Base-by-base conservation (phyloP, 2,329 filamentous ascomycete species). In the Blastomyces parvus region DNA sequence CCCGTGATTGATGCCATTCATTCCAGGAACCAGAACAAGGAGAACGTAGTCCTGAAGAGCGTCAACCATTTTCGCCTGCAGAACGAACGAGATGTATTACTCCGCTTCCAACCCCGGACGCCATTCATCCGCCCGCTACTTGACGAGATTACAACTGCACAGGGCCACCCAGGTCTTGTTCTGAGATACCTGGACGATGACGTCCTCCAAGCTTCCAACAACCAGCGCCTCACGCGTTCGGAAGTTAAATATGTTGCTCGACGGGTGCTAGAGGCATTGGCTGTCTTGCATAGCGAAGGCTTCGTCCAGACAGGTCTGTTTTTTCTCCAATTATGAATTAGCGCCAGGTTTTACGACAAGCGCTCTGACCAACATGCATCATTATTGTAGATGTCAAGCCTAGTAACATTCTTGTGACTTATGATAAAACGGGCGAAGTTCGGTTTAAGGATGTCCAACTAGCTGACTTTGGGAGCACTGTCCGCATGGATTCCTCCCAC, bases 251-350 rank as follows among this genome's bases (percentile, higher is more conserved):
- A 67, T 61, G 62, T 70, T 58, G 58, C 63, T 17, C 67, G 62
- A 56, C 63, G 48, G 38, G 62, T 68, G 14, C 64, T 67, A 25
- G 56, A 67, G 46, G 64, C 64, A 7, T 61, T 67, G 4, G 53
- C 36, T 22, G 55, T 63, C 2, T 57, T 70, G 13, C 68, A 69
- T 62, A 52, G 63, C 25, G 63, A 63, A 30, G 64, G 64, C 11
- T 69, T 66, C 64, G 66, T 68, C 36, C 66, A 69, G 22, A 68
- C 67, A 22, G 66, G 65, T 68, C n/a, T n/a, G n/a, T n/a, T n/a
- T n/a, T n/a, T n/a, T n/a, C n/a, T n/a, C n/a, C n/a, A n/a, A n/a
- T n/a, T n/a, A n/a, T n/a, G n/a, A n/a, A n/a, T n/a, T n/a, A n/a
- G n/a, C n/a, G n/a, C n/a, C n/a, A n/a, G n/a, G n/a, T n/a, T n/a